Base-by-base conservation (phyloP, 306 rosid genomes). In the Corylus americana region DNA sequence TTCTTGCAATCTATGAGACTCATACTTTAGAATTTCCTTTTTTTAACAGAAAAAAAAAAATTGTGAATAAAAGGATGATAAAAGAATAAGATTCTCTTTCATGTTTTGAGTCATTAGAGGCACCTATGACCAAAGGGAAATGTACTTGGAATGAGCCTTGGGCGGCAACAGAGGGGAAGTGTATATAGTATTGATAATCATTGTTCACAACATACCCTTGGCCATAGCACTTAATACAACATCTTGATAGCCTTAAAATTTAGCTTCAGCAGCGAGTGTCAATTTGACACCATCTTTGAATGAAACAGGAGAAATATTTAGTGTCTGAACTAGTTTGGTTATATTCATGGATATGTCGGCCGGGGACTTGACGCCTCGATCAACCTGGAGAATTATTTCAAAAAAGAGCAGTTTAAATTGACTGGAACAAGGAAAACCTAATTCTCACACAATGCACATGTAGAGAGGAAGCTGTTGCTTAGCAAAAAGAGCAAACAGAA, bases 311-410 rank as follows among this genome's bases (percentile, higher is more conserved):
- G 83, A 35, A 71, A 88, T 64, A 62, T 69, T 85, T 61, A 95
- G 88, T 1, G 86, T 90, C 84, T 82, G 86, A 83, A 90, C 79
- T 86, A 95, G 85, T 82, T 86, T 92, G 51, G 86, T 84, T 73
- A 92, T 90, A 37, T 92, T 91, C 98, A 95, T 92, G 57, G 98
- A 95, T 87, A 90, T 92, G 88, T 95, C 98, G 11, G 98, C 78
- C 4, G 98, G 98, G 51, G 96, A 92, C 84, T 79, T 90, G 25
- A 92, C 98, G 18, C 96, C 98, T 53, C 98, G 91, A 75, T 95
- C 92, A 69, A 92, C 92, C 98, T 92, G 89, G 78, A 77, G 68
- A 74, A 39, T 81, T 5, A 73, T 25, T 72, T 69, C 71, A 59
- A 49, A 12, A 4, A 9, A 71, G 72, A 72, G 9, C 20, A 35